phyloP scores from a whole-genome alignment of 2,329 filamentous ascomycete species.

The Pyricularia sp. region DNA sequence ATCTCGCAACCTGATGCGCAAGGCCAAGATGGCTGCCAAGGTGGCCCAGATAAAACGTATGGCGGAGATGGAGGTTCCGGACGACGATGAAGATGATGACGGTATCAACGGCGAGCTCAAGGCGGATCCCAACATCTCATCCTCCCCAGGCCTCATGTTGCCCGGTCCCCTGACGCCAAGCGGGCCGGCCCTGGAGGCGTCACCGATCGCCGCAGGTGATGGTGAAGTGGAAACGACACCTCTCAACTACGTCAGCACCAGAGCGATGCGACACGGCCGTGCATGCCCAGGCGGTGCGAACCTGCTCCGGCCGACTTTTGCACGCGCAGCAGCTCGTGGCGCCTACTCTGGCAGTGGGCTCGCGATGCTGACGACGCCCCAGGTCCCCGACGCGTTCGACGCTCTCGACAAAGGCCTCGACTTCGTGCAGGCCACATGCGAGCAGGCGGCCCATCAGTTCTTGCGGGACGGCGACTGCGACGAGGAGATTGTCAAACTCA shows the following conservation, averaged over 20 bases:
- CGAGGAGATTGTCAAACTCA: slow-evolving; percentile 64
- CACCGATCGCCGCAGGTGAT: slow-evolving; percentile 2
- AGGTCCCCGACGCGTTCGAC: slow-evolving; percentile 50
- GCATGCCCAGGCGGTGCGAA: slow-evolving; percentile 14
- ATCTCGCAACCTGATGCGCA: slow-evolving; percentile 75
- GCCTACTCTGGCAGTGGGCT: slow-evolving; percentile 1
- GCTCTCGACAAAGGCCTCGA: slow-evolving; percentile 71
- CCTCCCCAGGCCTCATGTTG: neutral
- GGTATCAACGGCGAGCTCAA: slow-evolving; percentile 6
- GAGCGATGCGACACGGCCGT: slow-evolving; percentile 22
- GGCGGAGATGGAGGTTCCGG: slow-evolving; percentile 48
- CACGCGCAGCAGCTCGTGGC: slow-evolving; percentile 13
- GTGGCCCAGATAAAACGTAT: slow-evolving; percentile 56
- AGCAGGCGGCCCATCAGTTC: slow-evolving; percentile 81
- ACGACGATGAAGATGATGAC: slow-evolving; percentile 34
- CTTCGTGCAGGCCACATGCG: slow-evolving; percentile 70
- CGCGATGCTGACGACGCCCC: slow-evolving; percentile 13
- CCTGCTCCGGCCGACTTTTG: slow-evolving; percentile 15
- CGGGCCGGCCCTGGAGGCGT: slow-evolving; percentile 8
- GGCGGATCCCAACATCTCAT: neutral
- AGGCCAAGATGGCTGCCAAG: slow-evolving; percentile 75
- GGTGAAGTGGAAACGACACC: slow-evolving; percentile 19
- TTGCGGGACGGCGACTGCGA: slow-evolving; percentile 79
- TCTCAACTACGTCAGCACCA: slow-evolving; percentile 27
- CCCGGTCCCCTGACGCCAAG: neutral